Base-by-base conservation (phyloP, 1,284 basidiomycete species). In the Papiliotrema laurentii region DNA sequence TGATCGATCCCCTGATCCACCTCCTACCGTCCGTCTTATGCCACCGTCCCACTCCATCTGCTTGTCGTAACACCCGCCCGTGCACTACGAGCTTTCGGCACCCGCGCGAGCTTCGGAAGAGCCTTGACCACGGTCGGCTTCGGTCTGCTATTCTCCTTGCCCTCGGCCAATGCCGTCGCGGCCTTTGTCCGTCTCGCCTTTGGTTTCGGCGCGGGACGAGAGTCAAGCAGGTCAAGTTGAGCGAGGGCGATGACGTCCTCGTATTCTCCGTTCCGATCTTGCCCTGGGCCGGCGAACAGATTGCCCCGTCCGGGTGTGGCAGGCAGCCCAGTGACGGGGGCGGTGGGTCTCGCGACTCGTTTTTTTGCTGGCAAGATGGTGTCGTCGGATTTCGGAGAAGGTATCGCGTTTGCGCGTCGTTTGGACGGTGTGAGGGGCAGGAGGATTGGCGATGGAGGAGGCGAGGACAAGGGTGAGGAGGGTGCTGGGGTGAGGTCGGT, bases 341-440 rank as follows among this genome's bases (percentile, higher is more conserved):
- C 52, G 13, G 10, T 6, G 11, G 28, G 21, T n/a, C 39, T 37
- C 7, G 43, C 43, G 13, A 49, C 46, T 13, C 43, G 43, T 41
- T 59, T 59, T 45, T 64, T 64, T 39, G 35, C 53, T 1, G 59
- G 59, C 34, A 53, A 59, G 19, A 33, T 7, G 27, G 27, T 30
- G 33, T 18, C 22, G 7, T 35, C 37, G 14, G 45, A 45, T 22
- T 40, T 24, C 43, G 50, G 42, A 24, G 36, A 43, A 25, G 10
- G 53, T 30, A 45, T 43, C n/a, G 37, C 58, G 50, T 56, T 66
- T 51, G 54, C 51, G 50, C 31, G 55, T 46, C 60, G 58, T 49
- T 63, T 66, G 40, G 55, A 56, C 2, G 67, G 66, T 4, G 67
- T 66, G 3, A 58, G 58, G 4, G 63, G 66, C 1, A 53, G 47